Conservation (phyloP, 2,329 filamentous ascomycete genomes). For the Pyrenochaeta sp. region DNA sequence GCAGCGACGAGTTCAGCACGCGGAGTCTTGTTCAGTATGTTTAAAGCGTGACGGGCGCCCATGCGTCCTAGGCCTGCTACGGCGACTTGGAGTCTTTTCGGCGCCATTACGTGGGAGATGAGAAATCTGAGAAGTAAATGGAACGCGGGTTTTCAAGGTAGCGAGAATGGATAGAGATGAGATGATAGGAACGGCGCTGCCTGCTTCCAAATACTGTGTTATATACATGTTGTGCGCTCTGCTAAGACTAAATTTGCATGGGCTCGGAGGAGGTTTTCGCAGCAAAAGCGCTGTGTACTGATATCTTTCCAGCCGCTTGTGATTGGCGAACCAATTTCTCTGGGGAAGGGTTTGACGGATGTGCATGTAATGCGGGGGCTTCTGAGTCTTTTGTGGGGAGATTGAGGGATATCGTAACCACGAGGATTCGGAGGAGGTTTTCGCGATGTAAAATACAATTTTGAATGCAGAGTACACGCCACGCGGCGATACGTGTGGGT, state of each 20-base stretch:
- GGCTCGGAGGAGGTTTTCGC: not conserved
- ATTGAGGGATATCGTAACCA: not conserved
- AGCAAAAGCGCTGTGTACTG: not conserved
- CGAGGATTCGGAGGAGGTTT: not conserved
- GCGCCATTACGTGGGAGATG: slow-evolving; percentile 23
- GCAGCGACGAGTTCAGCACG: slow-evolving; percentile 61
- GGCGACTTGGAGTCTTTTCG: slow-evolving; percentile 50
- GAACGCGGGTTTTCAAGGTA: not conserved
- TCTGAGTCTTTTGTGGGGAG: not conserved
- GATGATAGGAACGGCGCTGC: not conserved
- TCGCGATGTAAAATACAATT: not conserved
- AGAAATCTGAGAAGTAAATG: not conserved
- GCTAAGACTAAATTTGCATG: not conserved
- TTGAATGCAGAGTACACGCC: not conserved
- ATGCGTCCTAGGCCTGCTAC: slow-evolving; percentile 63
- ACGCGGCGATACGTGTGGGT: not conserved
- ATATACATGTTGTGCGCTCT: not conserved
- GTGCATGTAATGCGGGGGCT: not conserved
- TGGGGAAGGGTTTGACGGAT: not conserved
- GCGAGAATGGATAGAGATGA: not conserved
- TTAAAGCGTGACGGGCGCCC: slow-evolving; percentile 62
- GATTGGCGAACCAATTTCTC: not conserved
- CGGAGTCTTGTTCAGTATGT: slow-evolving; percentile 57
- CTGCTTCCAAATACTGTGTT: not conserved
- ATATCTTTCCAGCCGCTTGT: not conserved